Conservation (phyloP, 2,329 filamentous ascomycete genomes). For the Salinomyces thailandicus region DNA sequence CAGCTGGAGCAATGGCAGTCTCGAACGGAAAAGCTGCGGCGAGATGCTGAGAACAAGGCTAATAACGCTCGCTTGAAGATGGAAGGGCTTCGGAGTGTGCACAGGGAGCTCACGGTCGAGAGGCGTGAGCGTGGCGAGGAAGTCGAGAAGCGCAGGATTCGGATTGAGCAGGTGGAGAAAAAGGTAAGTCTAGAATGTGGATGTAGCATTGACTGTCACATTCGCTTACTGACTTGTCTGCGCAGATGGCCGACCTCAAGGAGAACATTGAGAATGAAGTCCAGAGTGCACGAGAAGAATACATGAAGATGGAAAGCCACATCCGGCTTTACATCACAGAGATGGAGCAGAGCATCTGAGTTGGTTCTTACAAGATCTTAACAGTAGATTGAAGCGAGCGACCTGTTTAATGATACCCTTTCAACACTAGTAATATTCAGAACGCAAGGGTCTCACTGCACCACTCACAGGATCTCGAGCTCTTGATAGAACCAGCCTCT, state of each 20-base stretch:
- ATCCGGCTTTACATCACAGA: constrained; percentile 97
- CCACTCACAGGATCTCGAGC: too few relatives aligned
- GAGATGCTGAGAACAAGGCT: constrained; percentile 71
- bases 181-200: constrained; percentile 64
- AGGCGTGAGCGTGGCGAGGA: constrained; percentile 77
- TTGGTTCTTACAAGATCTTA: too few relatives aligned
- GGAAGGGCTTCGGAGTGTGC: constrained; percentile 74
- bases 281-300: constrained; percentile 81
- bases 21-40: constrained; percentile 71
- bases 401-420: too few relatives aligned
- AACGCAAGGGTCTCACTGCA: too few relatives aligned
- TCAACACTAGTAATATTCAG: too few relatives aligned
- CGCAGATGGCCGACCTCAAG: constrained; percentile 89
- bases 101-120: constrained; percentile 74
- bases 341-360: constrained; percentile 78
- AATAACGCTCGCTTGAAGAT: constrained; percentile 74
- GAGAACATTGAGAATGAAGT: constrained; percentile 96
- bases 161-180: constrained; percentile 97
- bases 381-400: too few relatives aligned
- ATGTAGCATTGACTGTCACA: too few relatives aligned
- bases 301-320: constrained; percentile 93
- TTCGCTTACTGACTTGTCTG: not conserved
- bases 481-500: too few relatives aligned
- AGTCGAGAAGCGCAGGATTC: constrained; percentile 81
- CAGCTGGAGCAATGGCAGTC: constrained; percentile 80